Conservation (phyloP, 768 basidiomycete genomes). For the Glaciozyma martinii region DNA sequence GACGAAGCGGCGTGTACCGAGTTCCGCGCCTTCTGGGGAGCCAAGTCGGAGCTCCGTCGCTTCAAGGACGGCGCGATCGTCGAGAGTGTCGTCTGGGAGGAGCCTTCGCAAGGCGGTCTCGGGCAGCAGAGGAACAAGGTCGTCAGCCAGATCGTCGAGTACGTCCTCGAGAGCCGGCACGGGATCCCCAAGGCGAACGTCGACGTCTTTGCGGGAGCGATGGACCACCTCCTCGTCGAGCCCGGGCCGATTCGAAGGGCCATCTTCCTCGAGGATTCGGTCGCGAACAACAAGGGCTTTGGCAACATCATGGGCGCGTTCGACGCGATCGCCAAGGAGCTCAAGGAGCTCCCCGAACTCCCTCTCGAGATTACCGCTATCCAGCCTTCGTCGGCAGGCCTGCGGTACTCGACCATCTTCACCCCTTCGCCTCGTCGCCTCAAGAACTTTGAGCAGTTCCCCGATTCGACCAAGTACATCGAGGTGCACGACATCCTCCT, state of each 20-base stretch:
- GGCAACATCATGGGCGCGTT: slow-evolving; percentile 61
- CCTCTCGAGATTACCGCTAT: slow-evolving; percentile 71
- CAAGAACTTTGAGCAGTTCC: slow-evolving; percentile 23
- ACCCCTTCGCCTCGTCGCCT: slow-evolving; percentile 64
- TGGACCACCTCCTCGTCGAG: slow-evolving; percentile 36
- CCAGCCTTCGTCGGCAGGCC: slow-evolving; percentile 59
- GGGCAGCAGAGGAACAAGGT: slow-evolving; percentile 68
- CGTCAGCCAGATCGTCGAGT: slow-evolving; percentile 61
- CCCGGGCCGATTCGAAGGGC: slow-evolving; percentile 39
- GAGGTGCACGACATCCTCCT: slow-evolving; percentile 65
- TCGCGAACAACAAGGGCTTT: slow-evolving; percentile 40
- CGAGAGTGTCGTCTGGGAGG: slow-evolving; percentile 94
- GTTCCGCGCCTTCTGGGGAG: slow-evolving; percentile 84
- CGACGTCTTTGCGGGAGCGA: slow-evolving; percentile 43
- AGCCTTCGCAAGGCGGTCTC: slow-evolving; percentile 9
- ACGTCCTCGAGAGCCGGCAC: slow-evolving; percentile 70
- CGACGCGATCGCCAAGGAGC: slow-evolving; percentile 61
- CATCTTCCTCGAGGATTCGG: slow-evolving; percentile 38
- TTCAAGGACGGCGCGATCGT: slow-evolving; percentile 92
- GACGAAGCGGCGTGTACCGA: slow-evolving; percentile 50
- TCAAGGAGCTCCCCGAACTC: slow-evolving; percentile 64
- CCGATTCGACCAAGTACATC: slow-evolving; percentile 43
- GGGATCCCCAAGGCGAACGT: slow-evolving; percentile 45
- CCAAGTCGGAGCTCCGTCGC: slow-evolving; percentile 79
- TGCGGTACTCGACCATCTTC: slow-evolving; percentile 75